These are phyloP conservation scores for Synchytrium microbalum DNA, from an alignment of 371 early-diverging fungal species.

Conservation along the genomic window DNA sequence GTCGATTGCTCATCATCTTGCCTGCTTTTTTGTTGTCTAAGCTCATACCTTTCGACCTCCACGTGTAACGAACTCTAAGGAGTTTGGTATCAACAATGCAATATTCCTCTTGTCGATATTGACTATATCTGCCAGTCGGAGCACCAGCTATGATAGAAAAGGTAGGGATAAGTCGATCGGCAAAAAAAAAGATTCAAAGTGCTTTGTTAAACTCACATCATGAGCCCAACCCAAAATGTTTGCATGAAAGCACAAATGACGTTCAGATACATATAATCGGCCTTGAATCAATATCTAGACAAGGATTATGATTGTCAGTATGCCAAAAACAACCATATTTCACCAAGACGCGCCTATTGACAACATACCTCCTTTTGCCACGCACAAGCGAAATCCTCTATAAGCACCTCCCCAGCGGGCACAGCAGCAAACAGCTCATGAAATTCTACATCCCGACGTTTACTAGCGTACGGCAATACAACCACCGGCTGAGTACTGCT, in stretches of 20 bases:
- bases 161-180: background rate
- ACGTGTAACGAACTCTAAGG: background rate
- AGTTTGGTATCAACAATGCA: constrained; percentile 1
- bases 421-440: background rate
- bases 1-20: no score
- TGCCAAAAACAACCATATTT: no score
- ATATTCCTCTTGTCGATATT: background rate
- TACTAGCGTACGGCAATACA: background rate
- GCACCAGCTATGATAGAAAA: background rate
- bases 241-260: background rate
- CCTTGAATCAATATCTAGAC: background rate
- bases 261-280: background rate
- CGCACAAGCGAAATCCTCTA: background rate
- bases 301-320: no score
- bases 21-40: no score
- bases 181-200: background rate
- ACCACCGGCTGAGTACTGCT: background rate
- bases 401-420: background rate
- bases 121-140: background rate
- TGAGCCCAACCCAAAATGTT: background rate
- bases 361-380: background rate
- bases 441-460: background rate
- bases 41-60: background rate
- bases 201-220: background rate
- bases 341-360: no score